Base-by-base conservation (phyloP, 306 rosid genomes). In the Fagus crenata region DNA sequence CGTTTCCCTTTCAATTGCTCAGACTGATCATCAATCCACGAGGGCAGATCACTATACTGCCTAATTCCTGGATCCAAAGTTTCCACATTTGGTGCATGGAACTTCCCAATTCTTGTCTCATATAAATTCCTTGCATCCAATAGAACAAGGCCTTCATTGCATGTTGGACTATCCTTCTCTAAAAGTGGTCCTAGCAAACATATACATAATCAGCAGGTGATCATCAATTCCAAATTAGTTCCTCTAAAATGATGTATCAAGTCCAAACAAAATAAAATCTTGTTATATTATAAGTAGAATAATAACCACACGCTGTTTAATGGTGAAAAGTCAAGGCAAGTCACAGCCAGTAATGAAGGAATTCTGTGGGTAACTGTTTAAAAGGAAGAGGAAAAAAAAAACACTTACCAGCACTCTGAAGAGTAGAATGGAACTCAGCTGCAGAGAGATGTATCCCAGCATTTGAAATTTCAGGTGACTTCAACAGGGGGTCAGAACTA, bases 101-200 rank as follows among this genome's bases (percentile, higher is more conserved):
- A 92, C 84, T 92, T 92, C 82, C 98, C 98, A 72, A 95, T 89
- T 84, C 98, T 89, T 13, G 97, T 95, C 85, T 95, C 98, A 8
- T 95, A 94, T 13, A 94, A 78, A 86, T 94, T 94, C 83, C 98
- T 90, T 36, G 96, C 97, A 83, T 95, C 97, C 76, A 92, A 87
- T 69, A 92, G 85, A 75, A 95, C 95, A 75, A 88, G 78, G 43
- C 72, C 85, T 31, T 75, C 71, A 39, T 37, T 36, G 41, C 75
- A 51, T 72, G 49, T 69, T 17, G 75, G 79, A 59, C 69, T 74
- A 73, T 83, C 92, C 67, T 76, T 78, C 49, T 86, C 93, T 65
- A 77, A 39, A 78, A 79, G 43, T 59, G 60, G 55, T 69, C 89
- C 91, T 80, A 69, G 9, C 37, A 70, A 63, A 54, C 11, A 77